phyloP scores from a whole-genome alignment of 805 yeast genomes.

The Kuraishia ogatae region DNA sequence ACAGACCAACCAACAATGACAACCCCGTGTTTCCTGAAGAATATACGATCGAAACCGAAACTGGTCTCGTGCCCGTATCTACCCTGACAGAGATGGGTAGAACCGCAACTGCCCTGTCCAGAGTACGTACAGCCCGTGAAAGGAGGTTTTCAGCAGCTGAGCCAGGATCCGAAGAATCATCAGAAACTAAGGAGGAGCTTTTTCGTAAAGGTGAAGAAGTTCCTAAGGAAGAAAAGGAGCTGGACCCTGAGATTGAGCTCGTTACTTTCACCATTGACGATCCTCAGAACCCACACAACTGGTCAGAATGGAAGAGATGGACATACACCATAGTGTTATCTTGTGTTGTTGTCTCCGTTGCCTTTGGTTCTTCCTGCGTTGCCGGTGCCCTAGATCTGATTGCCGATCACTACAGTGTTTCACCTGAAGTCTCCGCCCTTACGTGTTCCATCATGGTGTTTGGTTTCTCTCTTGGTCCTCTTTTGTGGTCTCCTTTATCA shows the following conservation, averaged over 20 bases:
- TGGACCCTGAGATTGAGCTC: conserved; percentile 67
- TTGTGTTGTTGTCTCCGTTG: conserved; percentile 74
- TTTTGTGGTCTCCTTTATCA: conserved; percentile 82
- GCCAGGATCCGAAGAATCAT: conserved; percentile 12
- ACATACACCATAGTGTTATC: conserved; percentile 61
- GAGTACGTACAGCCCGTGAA: conserved; percentile 9
- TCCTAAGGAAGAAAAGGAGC: conserved; percentile 20
- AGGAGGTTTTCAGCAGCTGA: conserved; percentile 14
- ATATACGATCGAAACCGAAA: conserved; percentile 77
- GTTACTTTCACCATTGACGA: conserved; percentile 76
- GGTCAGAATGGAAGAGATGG: conserved; percentile 56
- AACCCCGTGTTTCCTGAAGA: conserved; percentile 88
- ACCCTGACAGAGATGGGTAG: conserved; percentile 67
- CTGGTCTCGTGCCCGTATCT: conserved; percentile 79
- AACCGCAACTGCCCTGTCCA: conserved; percentile 13
- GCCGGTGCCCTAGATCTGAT: conserved; percentile 78
- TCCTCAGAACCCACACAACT: conserved; percentile 86
- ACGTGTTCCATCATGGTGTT: conserved; percentile 82
- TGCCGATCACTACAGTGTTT: conserved; percentile 57
- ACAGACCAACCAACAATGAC: conserved; percentile 42
- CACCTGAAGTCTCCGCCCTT: conserved; percentile 69
- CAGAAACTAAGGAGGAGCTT: conserved; percentile 18
- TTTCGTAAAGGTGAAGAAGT: conserved; percentile 14
- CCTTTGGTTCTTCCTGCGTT: conserved; percentile 87
- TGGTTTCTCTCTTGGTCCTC: conserved; percentile 83